Base-by-base conservation (phyloP, 2,329 filamentous ascomycete genomes). In the Teratosphaeria viscida region DNA sequence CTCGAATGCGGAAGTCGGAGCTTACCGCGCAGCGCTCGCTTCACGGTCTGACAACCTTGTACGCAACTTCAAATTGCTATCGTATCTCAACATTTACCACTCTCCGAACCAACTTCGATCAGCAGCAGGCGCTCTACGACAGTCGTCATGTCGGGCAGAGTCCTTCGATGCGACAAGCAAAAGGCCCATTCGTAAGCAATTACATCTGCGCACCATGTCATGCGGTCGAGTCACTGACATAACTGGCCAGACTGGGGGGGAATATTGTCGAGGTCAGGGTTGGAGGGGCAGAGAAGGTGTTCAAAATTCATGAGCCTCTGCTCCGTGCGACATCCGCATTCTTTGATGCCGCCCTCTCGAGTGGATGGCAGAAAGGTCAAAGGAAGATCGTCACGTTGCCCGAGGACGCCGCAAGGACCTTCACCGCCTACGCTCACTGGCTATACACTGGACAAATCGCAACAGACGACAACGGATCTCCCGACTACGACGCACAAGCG, bases 261-360 rank as follows among this genome's bases (percentile, higher is more conserved):
- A 16, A 49, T 3, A 49, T 49, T 19, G 43, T 84, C 78, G 56
- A 34, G 12, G 54, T 55, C 29, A 39, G 26, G 12, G 29, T 35
- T 4, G 54, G 29, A 19, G 12, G 7, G 19, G 19, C 14, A 26
- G 29, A 23, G 11, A 5, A 2, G 23, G 26, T 26, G n/a, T 57
- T 34, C 47, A 23, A 27, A 16, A 32, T 57, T 2, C 56, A 52
- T 16, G 56, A 57, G 47, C 37, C 11, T 26, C 43, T 53, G 7
- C 16, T 59, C 5, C 35, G 54, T 52, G 37, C 43, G n/a, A 12
- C 47, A 14, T 58, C 60, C 3, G 19, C 19, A 6, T 57, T 63
- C 56, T 60, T 63, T 54, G 32, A 53, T 3, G 55, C 52, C 12
- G 63, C 60, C 3, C 53, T 65, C 16, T 52, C 53, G 3, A 16